A percentile compares a stretch with the other conserved stretches of the same genome.
phyloP scores from a whole-genome alignment of 1,284 basidiomycete species.

The Ustilago trichophora region DNA sequence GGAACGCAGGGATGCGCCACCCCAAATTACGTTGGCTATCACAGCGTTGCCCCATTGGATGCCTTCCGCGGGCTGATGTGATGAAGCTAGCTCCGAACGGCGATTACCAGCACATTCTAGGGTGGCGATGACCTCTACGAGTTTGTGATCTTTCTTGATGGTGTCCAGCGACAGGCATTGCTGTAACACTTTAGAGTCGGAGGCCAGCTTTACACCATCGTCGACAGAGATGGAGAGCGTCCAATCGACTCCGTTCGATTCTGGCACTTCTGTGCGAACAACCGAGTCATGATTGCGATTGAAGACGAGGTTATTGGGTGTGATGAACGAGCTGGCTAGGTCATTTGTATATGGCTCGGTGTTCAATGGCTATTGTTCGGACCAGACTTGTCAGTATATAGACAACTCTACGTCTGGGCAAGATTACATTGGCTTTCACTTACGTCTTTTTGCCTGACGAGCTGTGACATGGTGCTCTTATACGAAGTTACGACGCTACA shows the following conservation, averaged over 20 bases:
- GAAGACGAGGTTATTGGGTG: constrained; percentile 44
- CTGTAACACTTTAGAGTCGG: not conserved
- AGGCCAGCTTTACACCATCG: not conserved
- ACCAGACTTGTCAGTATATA: too few species aligned
- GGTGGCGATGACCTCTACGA: constrained; percentile 31
- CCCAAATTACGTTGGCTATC: constrained; percentile 49
- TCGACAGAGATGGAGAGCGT: constrained; percentile 19
- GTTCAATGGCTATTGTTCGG: constrained; percentile 48
- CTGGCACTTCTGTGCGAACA: not conserved
- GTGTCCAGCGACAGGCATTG: constrained; percentile 6
- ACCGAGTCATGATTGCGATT: constrained; percentile 52
- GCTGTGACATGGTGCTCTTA: constrained; percentile 9
- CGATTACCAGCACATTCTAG: constrained; percentile 56
- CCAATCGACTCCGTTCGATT: constrained; percentile 6
- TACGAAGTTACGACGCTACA: not conserved
- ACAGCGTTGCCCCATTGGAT: constrained; percentile 49
- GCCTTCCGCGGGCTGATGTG: constrained; percentile 36
- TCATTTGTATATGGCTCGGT: constrained; percentile 30
- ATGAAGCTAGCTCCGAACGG: constrained; percentile 33
- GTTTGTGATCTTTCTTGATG: constrained; percentile 12
- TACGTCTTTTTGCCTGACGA: constrained; percentile 23
- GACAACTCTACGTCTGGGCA: too few species aligned
- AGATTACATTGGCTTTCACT: too few species aligned
- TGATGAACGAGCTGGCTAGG: constrained; percentile 30
- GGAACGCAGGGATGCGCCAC: constrained; percentile 33